These are phyloP conservation scores for Lentinula lateritia DNA, from an alignment of 768 basidiomycete species.

Conservation along the genomic window DNA sequence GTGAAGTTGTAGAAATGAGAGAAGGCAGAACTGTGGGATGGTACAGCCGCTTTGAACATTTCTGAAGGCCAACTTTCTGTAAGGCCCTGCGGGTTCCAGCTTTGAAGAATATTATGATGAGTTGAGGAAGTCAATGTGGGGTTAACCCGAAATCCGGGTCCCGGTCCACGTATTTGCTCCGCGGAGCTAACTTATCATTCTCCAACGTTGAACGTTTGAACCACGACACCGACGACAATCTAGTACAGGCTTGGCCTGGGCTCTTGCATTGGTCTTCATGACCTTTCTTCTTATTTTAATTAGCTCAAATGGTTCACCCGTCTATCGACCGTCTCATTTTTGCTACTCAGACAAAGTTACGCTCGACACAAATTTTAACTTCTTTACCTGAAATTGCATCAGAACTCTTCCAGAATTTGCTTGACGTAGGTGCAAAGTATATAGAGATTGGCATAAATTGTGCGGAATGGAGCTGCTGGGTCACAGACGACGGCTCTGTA, in stretches of 20 bases:
- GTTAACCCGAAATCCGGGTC: background rate
- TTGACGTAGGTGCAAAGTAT: slow-evolving; percentile 71
- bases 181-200: background rate
- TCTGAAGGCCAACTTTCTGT: background rate
- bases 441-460: slow-evolving; percentile 73
- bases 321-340: slow-evolving; percentile 45
- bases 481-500: slow-evolving; percentile 81
- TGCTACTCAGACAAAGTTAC: slow-evolving; percentile 63
- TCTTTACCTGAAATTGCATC: slow-evolving; percentile 74
- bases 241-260: background rate
- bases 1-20: slow-evolving; percentile 58
- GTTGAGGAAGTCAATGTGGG: too few relatives aligned
- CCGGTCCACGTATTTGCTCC: background rate
- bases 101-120: background rate
- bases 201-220: background rate
- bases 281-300: background rate
- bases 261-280: background rate
- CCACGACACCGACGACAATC: background rate
- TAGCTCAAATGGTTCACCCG: background rate
- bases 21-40: slow-evolving; percentile 75
- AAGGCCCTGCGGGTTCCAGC: background rate
- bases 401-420: slow-evolving; percentile 85
- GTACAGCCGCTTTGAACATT: slow-evolving; percentile 25
- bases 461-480: slow-evolving; percentile 78
- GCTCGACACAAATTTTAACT: slow-evolving; percentile 82